Base-by-base conservation (phyloP, 1,284 basidiomycete genomes). In the Trichosporon asahii region DNA sequence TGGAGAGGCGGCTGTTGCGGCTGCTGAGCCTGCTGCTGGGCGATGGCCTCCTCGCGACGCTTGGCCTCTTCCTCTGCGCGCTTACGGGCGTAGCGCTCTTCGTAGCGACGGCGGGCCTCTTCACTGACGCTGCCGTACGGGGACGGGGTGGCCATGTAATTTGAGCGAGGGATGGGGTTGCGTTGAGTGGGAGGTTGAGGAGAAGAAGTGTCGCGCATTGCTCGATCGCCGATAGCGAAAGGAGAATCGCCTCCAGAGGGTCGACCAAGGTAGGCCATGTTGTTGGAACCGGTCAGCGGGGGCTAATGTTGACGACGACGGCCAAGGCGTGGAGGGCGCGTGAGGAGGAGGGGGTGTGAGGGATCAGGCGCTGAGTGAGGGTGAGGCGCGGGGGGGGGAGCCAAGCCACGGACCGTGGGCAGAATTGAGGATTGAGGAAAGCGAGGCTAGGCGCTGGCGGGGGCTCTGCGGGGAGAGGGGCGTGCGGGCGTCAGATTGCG, bases 221-320 rank as follows among this genome's bases (percentile, higher is more conserved):
- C 83, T 31, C 79, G 75, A 66, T 82, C 78, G 23, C 79, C 83
- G 64, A 83, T 84, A n/a, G 83, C 82, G 67, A 84, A 83, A 14
- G 83, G 83, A 3, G 81, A 82, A 64, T 81, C 79, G 33, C 80
- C 81, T 2, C 76, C 77, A 8, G 83, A 83, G 21, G 83, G 83
- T 55, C 83, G 73, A 29, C 81, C 82, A 23, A 84, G 77, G 65
- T 74, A 81, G 66, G 76, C 70, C 78, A 78, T 77, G 15, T 49
- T 35, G 23, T 11, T 14, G 33, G 23, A 18, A 25, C 37, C 31
- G 11, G 53, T 37, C 15, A 44, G 33, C 65, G 65, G 65, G 65
- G 65, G 65, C 65, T 46, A 66, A 61, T 49, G 27, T n/a, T 18
- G 44, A 14, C 40, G 55, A 60, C 31, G 40, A 27, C 64, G 37